Base-by-base conservation (phyloP, 305 asterid genomes). In the Rubia balearica region DNA sequence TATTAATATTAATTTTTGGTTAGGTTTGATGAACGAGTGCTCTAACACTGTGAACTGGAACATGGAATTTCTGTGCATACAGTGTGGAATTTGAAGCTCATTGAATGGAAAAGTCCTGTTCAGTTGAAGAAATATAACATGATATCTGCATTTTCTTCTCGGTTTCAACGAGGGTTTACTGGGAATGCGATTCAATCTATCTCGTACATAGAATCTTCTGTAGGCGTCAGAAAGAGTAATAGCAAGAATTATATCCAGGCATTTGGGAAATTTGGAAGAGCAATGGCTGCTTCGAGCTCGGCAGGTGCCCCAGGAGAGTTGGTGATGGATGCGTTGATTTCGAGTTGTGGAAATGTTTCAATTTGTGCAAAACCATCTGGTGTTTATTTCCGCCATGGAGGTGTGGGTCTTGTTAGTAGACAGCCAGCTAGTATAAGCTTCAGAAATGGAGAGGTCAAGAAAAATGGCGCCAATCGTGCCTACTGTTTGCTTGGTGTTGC, bases 271-370 rank as follows among this genome's bases (percentile, higher is more conserved):
- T 51, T 4, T 57, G 71, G 27, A 7, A 76, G 68, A 76, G 55
- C 41, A 30, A 89, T 87, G 96, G 85, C 95, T 11, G 78, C 84
- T 72, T 78, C 87, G 21, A 83, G 86, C 65, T 81, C 91, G 2
- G 41, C 76, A 13, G 84, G 81, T n/a, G 74, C 86, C 65, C 80
- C 86, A 11, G 89, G 85, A 46, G 95, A 88, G 77, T 60, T 88
- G 74, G 76, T 78, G 77, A 83, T 86, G 19, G 93, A 88, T 74
- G 67, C 74, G 62, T 67, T 79, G 68, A 72, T 78, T 22, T 79
- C 96, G 3, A 66, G 78, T 45, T 74, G 87, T 65, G 90, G 84
- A 71, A 81, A 71, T 73, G 71, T 79, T 66, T 81, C 86, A 5
- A 80, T 86, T 73, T 80, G 76, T 56, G 83, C 68, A 65, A 89